Conservation (phyloP, 352 stramenopile genomes). For the Phytophthora hybrid region DNA sequence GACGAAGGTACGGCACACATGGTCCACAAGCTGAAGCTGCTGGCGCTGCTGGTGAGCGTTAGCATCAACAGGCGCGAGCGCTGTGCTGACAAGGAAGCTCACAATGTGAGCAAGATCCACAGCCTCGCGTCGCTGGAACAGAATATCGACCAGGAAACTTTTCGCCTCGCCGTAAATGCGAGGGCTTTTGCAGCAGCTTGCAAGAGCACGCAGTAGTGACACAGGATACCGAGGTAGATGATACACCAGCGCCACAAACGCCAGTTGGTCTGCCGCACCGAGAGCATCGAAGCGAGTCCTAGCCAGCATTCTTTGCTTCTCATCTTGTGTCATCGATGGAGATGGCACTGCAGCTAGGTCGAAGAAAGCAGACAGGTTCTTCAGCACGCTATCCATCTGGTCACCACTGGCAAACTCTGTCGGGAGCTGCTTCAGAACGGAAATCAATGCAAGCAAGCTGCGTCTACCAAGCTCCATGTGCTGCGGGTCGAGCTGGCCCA, state of each 20-base stretch:
- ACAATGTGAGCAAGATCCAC: conserved; percentile 83
- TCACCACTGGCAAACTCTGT: conserved; percentile 50
- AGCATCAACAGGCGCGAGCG: conserved; percentile 52
- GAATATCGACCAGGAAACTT: conserved; percentile 85
- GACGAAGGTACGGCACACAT: conserved; percentile 70
- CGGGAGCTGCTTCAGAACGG: conserved; percentile 81
- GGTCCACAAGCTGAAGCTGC: conserved; percentile 66
- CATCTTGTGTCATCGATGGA: conserved; percentile 34
- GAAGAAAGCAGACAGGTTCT: conserved; percentile 74
- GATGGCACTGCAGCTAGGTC: conserved; percentile 46
- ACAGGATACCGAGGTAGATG: conserved; percentile 80
- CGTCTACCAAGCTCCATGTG: conserved; percentile 72
- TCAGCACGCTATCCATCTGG: conserved; percentile 62
- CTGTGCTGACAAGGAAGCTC: conserved; percentile 82
- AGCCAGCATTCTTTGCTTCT: conserved; percentile 36
- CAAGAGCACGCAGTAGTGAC: conserved; percentile 67
- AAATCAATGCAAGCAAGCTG: conserved; percentile 75
- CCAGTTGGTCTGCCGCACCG: conserved; percentile 57
- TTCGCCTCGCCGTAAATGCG: conserved; percentile 74
- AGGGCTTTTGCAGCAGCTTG: conserved; percentile 79
- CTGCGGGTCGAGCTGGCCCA: conserved; percentile 62
- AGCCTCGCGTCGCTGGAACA: conserved; percentile 67
- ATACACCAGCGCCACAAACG: conserved; percentile 80
- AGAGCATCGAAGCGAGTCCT: conserved; percentile 67
- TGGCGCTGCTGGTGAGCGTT: conserved; percentile 35